Base-by-base conservation (phyloP, 179 eudicot genomes). In the Gypsophila paniculata region DNA sequence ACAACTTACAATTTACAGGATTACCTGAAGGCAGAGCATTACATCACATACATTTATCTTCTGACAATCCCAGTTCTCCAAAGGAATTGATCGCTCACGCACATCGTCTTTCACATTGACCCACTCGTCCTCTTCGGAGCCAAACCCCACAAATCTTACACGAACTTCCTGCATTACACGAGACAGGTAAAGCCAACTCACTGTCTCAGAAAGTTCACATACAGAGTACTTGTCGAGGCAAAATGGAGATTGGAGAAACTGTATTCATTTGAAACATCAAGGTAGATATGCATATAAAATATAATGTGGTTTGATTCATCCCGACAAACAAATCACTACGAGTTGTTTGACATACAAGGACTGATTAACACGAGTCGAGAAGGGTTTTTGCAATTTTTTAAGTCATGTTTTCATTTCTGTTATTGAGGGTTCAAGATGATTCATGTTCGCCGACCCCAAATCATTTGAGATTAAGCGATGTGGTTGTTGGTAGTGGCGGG, bases 51-150 rank as follows among this genome's bases (percentile, higher is more conserved):
- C 82, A 62, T 88, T 79, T 66, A 94, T 85, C 69, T 73, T 91
- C 57, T 76, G 69, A 74, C 99, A 94, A 70, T 94, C 99, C 78
- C 91, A 94, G 71, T 80, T 75, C 80, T 90, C 96, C 19, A 91
- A 74, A 68, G 99, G 97, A 68, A 94, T 83, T 10, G 99, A 95
- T 65, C 96, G 96, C 66, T 95, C 93, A 4, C 97, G 88, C 44
- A 95, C 91, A 49, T 78, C 88, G 36, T 75, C 83, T 79, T 78
- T 88, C 22, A 90, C 89, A 72, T 85, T 92, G 17, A 92, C 91
- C 99, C 99, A 95, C 81, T 92, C 99, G 72, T 95, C 99, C 57
- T 95, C 87, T 69, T 81, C 88, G 2, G 88, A 75, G 53, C 84
- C 77, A 79, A 87, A 95, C 58, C 99, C 98, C 18, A 88, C 79